These are phyloP conservation scores for Penicillium occitanis DNA, from an alignment of 2,329 filamentous ascomycete genomes.

Conservation along the genomic window DNA sequence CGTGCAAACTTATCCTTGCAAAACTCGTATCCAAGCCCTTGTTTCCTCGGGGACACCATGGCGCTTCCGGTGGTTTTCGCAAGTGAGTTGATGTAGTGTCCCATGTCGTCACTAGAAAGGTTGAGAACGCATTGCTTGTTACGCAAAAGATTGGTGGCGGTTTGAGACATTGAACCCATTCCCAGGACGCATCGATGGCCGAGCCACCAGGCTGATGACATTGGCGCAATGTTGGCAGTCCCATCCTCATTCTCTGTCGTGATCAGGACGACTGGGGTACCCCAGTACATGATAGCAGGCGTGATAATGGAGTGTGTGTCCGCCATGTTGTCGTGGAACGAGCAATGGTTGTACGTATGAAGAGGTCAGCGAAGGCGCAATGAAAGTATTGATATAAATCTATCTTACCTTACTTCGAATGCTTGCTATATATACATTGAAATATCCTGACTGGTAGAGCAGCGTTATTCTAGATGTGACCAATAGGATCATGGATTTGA, in stretches of 20 bases:
- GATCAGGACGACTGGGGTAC: conserved; percentile 37
- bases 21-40: not conserved
- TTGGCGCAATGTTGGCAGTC: conserved; percentile 44
- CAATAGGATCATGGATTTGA: not conserved
- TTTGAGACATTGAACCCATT: conserved; percentile 38
- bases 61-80: conserved; percentile 43
- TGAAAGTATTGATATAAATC: not conserved
- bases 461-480: not conserved
- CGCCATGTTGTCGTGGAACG: not conserved
- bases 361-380: not conserved
- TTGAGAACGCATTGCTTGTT: conserved; percentile 48
- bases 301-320: conserved; percentile 7
- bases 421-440: not conserved
- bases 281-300: conserved; percentile 14
- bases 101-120: conserved; percentile 40
- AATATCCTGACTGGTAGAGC: not conserved
- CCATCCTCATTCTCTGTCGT: conserved; percentile 44
- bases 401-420: not conserved
- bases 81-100: conserved; percentile 38
- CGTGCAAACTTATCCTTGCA: conserved; percentile 6
- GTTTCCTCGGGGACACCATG: conserved; percentile 9
- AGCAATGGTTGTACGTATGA: not conserved
- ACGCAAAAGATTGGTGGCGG: conserved; percentile 43
- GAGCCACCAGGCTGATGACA: conserved; percentile 51
- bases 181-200: conserved; percentile 47